Conservation (phyloP, 2,329 filamentous ascomycete species). For the Clonostachys solani region DNA sequence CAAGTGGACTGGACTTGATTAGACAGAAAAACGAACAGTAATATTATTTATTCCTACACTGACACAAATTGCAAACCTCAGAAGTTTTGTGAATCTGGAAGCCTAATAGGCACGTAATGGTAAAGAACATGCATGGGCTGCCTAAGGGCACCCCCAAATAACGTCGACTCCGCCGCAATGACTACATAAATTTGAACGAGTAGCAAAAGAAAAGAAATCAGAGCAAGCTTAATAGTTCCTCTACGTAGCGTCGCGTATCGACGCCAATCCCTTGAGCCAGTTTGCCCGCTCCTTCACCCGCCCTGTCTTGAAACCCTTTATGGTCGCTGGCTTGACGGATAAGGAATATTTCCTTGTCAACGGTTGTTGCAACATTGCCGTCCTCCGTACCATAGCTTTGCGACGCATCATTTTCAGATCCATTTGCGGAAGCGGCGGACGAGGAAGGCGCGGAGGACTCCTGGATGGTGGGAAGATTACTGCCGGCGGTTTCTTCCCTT, state of each 20-base stretch:
- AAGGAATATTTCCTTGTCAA: slow-evolving; percentile 57
- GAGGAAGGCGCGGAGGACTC: slow-evolving; percentile 17
- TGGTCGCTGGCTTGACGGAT: slow-evolving; percentile 58
- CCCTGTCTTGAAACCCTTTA: slow-evolving; percentile 26
- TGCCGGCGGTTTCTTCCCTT: not conserved
- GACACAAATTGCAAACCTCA: too few relatives aligned
- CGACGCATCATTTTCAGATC: not conserved
- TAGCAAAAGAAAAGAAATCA: slow-evolving; percentile 8
- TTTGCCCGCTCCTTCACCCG: slow-evolving; percentile 53
- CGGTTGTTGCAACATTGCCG: slow-evolving; percentile 3
- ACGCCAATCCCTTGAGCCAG: slow-evolving; percentile 71
- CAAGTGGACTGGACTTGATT: slow-evolving; percentile 8
- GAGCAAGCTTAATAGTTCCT: slow-evolving; percentile 61
- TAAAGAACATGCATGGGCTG: too few relatives aligned
- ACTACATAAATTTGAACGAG: too few relatives aligned
- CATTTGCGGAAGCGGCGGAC: slow-evolving; percentile 3
- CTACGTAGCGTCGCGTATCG: slow-evolving; percentile 72
- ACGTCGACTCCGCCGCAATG: too few relatives aligned
- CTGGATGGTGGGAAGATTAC: slow-evolving; percentile 7
- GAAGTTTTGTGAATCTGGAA: too few relatives aligned
- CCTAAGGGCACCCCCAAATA: too few relatives aligned
- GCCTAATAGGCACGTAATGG: too few relatives aligned
- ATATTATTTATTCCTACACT: too few relatives aligned
- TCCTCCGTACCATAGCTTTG: slow-evolving; percentile 4
- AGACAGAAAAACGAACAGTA: slow-evolving; percentile 7